These are phyloP conservation scores for Russula dissimulans DNA, from an alignment of 768 basidiomycete species.

Conservation along the genomic window DNA sequence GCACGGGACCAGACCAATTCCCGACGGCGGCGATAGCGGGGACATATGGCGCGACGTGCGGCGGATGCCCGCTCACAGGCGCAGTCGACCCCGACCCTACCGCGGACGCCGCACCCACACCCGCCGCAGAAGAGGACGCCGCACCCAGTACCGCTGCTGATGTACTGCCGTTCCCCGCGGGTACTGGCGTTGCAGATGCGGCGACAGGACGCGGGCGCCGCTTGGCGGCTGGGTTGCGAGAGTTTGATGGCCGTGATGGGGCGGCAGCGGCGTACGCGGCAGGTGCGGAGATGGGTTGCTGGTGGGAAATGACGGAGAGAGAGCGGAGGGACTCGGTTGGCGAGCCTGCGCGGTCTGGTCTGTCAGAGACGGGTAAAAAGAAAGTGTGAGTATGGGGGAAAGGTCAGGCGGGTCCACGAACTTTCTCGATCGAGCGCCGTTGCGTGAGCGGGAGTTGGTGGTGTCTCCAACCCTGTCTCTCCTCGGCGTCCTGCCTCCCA, in stretches of 20 bases:
- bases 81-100: constrained; percentile 6
- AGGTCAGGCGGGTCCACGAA: constrained; percentile 29
- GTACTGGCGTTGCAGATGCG: constrained; percentile 6
- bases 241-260: constrained; percentile 24
- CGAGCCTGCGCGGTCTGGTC: constrained; percentile 55
- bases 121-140: constrained; percentile 1
- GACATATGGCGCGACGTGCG: background rate
- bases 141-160: constrained; percentile 12
- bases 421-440: constrained; percentile 52
- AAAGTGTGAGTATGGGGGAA: background rate
- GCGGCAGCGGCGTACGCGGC: constrained; percentile 10
- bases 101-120: constrained; percentile 16
- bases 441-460: constrained; percentile 38
- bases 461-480: constrained; percentile 47
- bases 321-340: constrained; percentile 65
- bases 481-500: constrained; percentile 47
- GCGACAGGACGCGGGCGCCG: constrained; percentile 15
- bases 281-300: constrained; percentile 21
- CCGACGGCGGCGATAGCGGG: constrained; percentile 28
- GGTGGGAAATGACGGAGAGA: constrained; percentile 52
- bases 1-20: constrained; percentile 29
- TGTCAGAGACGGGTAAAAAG: constrained; percentile 22
- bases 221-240: constrained; percentile 29
- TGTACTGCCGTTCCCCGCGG: constrained; percentile 2
- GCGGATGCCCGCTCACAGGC: background rate